Conservation (phyloP, 2,329 filamentous ascomycete species). For the Dactylellina leptospora region DNA sequence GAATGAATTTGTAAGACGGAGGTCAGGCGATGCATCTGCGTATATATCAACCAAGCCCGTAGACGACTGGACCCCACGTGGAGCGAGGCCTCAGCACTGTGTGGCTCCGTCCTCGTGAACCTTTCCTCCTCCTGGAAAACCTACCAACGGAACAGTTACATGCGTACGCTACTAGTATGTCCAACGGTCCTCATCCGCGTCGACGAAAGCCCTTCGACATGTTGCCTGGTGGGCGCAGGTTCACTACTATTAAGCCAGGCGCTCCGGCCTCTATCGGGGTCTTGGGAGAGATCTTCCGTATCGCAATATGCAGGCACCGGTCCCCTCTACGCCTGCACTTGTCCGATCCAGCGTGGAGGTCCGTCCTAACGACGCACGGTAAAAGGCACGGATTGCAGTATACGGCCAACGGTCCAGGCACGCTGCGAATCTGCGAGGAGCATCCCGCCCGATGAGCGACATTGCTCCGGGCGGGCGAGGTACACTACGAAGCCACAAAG, state of each 20-base stretch:
- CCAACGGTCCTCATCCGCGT: no score
- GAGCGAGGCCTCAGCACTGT: background rate
- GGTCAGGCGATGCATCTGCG: background rate
- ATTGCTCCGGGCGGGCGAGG: slow-evolving; percentile 22
- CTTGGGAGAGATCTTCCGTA: slow-evolving; percentile 3
- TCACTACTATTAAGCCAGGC: no score
- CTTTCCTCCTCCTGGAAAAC: background rate
- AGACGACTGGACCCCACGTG: background rate
- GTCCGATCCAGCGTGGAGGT: slow-evolving; percentile 32
- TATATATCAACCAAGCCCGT: background rate
- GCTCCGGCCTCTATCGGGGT: no score
- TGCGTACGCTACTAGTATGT: no score
- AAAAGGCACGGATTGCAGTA: slow-evolving; percentile 8
- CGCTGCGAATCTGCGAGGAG: background rate
- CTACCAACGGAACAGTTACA: no score
- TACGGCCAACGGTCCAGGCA: background rate
- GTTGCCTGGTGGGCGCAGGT: no score
- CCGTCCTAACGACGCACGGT: slow-evolving; percentile 3
- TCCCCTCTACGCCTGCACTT: slow-evolving; percentile 29
- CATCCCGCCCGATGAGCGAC: background rate
- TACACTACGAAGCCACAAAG: slow-evolving; percentile 28
- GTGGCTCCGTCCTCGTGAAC: background rate
- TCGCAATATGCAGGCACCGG: slow-evolving; percentile 30
- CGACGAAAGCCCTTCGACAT: no score
- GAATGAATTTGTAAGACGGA: background rate